Evolutionary conservation across 352 stramenopile species (phyloP).

Genomic region (Globisporangium canariense): DNA sequence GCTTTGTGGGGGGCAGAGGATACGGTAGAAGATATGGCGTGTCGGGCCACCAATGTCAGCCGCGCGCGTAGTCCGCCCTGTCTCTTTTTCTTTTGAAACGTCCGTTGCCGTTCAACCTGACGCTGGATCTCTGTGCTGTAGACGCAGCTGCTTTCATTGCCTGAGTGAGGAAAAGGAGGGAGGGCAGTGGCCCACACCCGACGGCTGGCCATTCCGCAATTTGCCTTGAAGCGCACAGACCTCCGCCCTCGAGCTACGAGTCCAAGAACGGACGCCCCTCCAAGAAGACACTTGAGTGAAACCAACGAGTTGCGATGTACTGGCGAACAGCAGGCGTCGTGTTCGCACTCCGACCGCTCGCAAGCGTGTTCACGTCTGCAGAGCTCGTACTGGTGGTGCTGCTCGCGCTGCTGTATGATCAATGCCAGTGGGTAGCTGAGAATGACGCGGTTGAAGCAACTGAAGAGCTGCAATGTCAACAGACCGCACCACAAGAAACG

Average conservation of each 20-base stretch:
- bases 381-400: conserved; percentile 22
- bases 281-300: neutral
- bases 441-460: neutral
- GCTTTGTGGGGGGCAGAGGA: too few relatives aligned
- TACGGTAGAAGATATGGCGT: conserved; percentile 8
- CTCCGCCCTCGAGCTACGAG: neutral
- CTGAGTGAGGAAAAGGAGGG: neutral
- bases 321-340: conserved; percentile 11
- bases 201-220: conserved; percentile 8
- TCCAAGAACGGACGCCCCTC: neutral
- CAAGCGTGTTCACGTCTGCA: conserved; percentile 15
- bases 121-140: conserved; percentile 1
- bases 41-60: neutral
- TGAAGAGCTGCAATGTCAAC: neutral
- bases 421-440: neutral
- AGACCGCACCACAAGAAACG: neutral
- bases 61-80: neutral
- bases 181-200: neutral
- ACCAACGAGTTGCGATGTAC: neutral
- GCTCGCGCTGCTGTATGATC: conserved; percentile 13
- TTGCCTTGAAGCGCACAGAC: conserved; percentile 9
- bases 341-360: conserved; percentile 14
- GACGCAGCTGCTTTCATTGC: neutral
- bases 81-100: neutral
- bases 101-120: neutral